Percentiles rank a stretch among this genome's conserved stretches.
Conservation (phyloP, 495 filamentous ascomycete genomes). For the Talaromyces wortmannii region DNA sequence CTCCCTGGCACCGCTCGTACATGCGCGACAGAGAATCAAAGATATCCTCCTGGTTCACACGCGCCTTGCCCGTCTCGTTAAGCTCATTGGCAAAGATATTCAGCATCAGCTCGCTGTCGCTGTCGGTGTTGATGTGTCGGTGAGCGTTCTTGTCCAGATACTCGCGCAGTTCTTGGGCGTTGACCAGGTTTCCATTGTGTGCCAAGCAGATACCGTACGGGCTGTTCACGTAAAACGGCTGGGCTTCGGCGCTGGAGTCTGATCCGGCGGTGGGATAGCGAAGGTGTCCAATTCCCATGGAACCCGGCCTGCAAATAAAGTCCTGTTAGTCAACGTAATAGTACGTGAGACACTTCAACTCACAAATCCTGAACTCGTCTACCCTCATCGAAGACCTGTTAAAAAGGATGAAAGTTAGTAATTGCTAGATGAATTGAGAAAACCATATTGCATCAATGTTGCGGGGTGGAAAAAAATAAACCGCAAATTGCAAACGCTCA, state of each 20-base stretch:
- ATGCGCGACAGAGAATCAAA: constrained; percentile 70
- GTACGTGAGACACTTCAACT: constrained; percentile 33
- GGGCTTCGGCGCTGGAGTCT: constrained; percentile 54
- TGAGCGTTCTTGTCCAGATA: constrained; percentile 86
- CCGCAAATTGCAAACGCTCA: no score
- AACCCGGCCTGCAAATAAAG: constrained; percentile 73
- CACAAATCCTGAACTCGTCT: constrained; percentile 5
- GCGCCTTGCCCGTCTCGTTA: constrained; percentile 91
- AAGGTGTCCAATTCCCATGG: constrained; percentile 85
- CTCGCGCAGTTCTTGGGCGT: constrained; percentile 69
- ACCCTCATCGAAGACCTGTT: constrained; percentile 5
- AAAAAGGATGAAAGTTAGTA: not conserved
- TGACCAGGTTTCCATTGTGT: constrained; percentile 93
- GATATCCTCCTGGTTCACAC: constrained; percentile 86
- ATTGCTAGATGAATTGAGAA: not conserved
- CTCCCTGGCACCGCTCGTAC: constrained; percentile 74
- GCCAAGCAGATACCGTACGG: constrained; percentile 71
- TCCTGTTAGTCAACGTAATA: constrained; percentile 55
- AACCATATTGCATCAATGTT: no score
- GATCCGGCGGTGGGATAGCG: constrained; percentile 89
- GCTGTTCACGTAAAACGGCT: constrained; percentile 89
- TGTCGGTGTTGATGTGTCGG: constrained; percentile 95
- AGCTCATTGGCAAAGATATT: constrained; percentile 94
- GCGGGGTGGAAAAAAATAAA: no score
- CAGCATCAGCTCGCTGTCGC: constrained; percentile 89